phyloP scores from a whole-genome alignment of 345 rosid species.

The Salix arbutifolia region DNA sequence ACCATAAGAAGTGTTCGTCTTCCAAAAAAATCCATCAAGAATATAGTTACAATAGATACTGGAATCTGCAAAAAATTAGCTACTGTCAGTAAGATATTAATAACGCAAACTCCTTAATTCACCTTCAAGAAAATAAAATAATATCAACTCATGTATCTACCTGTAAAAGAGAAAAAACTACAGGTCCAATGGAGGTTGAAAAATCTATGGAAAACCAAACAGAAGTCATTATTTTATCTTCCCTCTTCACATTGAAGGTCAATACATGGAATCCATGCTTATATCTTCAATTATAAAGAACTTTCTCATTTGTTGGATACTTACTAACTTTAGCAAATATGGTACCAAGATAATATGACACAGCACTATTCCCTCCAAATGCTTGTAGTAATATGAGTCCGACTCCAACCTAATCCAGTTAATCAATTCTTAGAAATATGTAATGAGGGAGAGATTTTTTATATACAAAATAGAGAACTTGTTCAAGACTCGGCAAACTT shows the following conservation, averaged over 20 bases:
- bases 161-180: conserved; percentile 34
- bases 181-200: conserved; percentile 41
- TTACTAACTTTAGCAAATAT: conserved; percentile 56
- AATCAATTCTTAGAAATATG: background rate
- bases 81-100: background rate
- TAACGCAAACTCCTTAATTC: background rate
- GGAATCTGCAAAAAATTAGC: conserved; percentile 20
- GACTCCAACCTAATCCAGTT: conserved; percentile 40
- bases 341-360: conserved; percentile 39
- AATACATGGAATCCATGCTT: background rate
- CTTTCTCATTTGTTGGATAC: background rate
- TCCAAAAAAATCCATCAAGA: conserved; percentile 29
- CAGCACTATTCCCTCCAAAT: conserved; percentile 44
- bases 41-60: background rate
- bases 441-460: background rate
- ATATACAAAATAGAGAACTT: background rate
- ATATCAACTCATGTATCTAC: conserved; percentile 8
- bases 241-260: background rate
- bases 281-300: background rate
- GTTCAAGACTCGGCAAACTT: background rate
- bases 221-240: background rate
- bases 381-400: conserved; percentile 66
- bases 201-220: conserved; percentile 15
- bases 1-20: conserved; percentile 36
- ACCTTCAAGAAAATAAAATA: background rate